Evolutionary conservation across 805 yeast species (phyloP).

Genomic region (Hermanozyma aechmeae): DNA sequence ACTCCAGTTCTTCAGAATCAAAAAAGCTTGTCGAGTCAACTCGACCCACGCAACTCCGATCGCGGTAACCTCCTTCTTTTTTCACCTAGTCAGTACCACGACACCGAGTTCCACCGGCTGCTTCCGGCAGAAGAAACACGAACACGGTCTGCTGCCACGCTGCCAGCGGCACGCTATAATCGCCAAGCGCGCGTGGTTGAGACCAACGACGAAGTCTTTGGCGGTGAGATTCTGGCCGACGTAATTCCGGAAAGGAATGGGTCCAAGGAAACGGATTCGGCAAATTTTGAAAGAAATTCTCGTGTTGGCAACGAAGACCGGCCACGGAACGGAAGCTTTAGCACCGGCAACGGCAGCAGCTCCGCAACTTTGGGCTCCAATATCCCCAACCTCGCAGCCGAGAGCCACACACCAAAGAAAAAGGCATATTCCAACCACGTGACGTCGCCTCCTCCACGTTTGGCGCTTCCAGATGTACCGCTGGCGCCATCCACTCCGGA

Average conservation of each 20-base stretch:
- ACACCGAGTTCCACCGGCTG: constrained; percentile 18
- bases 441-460: constrained; percentile 31
- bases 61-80: constrained; percentile 25
- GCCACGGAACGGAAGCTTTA: constrained; percentile 2
- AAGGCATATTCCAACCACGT: constrained; percentile 2
- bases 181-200: constrained; percentile 38
- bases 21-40: too few species aligned
- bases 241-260: too few species aligned
- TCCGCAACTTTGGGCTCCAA: too few species aligned
- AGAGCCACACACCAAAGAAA: constrained; percentile 10
- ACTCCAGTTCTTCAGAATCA: too few species aligned
- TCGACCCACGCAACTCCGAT: too few species aligned
- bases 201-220: constrained; percentile 19
- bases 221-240: too few species aligned
- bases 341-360: constrained; percentile 1
- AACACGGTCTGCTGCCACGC: constrained; percentile 21
- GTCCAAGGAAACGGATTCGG: too few species aligned
- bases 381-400: constrained; percentile 5
- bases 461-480: constrained; percentile 15
- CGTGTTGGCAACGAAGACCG: too few species aligned
- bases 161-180: constrained; percentile 34
- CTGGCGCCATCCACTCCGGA: constrained; percentile 18
- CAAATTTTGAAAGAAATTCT: too few species aligned
- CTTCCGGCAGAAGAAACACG: constrained; percentile 11
- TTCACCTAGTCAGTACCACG: constrained; percentile 30